A percentile compares a stretch with the other conserved stretches of the same genome.
These are phyloP conservation scores for Tuber melanosporum DNA, from an alignment of 495 filamentous ascomycete species.

Conservation along the genomic window DNA sequence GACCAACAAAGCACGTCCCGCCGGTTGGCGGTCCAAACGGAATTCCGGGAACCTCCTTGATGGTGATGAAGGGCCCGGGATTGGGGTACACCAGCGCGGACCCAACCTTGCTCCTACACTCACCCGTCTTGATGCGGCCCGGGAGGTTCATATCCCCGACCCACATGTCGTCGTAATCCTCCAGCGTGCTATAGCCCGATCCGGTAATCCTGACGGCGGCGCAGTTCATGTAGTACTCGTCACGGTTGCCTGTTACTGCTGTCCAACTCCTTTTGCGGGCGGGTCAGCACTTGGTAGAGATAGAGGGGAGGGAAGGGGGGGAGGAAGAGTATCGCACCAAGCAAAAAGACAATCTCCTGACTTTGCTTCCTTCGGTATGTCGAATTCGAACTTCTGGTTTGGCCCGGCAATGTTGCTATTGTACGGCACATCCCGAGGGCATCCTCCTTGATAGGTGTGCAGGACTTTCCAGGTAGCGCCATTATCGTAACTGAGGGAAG, in stretches of 20 bases:
- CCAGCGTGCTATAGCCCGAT: conserved; percentile 35
- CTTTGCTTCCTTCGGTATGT: conserved; percentile 46
- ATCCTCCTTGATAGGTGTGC: conserved; percentile 46
- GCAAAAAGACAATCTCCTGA: conserved; percentile 46
- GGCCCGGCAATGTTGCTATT: conserved; percentile 40
- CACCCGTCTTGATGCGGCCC: conserved; percentile 23
- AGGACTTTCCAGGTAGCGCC: conserved; percentile 44
- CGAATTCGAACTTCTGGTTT: conserved; percentile 47
- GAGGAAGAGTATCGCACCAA: conserved; percentile 39
- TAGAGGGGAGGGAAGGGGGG: background rate
- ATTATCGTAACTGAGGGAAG: conserved; percentile 47
- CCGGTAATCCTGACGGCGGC: conserved; percentile 47
- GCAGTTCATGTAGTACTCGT: conserved; percentile 54
- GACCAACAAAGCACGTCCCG: background rate
- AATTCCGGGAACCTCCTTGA: conserved; percentile 17
- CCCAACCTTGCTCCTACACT: conserved; percentile 35
- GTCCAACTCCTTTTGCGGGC: conserved; percentile 31
- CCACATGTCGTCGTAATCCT: conserved; percentile 49
- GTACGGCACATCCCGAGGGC: conserved; percentile 38
- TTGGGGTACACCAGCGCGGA: conserved; percentile 23
- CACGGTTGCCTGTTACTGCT: conserved; percentile 47
- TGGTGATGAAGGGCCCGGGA: conserved; percentile 23
- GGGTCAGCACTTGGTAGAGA: conserved; percentile 36
- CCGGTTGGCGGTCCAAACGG: conserved; percentile 9
- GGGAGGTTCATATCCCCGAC: conserved; percentile 49